Conservation (phyloP, 1,284 basidiomycete species). For the Xanthoconium separans region DNA sequence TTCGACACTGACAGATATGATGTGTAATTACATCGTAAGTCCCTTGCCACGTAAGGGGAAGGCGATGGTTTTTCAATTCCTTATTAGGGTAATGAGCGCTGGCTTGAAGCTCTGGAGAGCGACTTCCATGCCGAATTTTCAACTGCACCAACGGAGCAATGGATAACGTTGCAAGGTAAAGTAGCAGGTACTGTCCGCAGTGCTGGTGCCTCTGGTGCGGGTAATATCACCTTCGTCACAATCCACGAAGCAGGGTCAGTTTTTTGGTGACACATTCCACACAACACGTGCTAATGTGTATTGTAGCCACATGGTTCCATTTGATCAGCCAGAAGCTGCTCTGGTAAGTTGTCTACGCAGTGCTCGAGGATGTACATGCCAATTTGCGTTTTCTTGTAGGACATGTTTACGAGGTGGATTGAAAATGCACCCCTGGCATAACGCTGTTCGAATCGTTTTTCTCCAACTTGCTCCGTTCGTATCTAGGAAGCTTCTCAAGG, state of each 20-base stretch:
- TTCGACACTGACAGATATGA: conserved; percentile 54
- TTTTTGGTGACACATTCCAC: not conserved
- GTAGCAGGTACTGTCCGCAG: conserved; percentile 58
- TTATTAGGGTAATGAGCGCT: conserved; percentile 67
- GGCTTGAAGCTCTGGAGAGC: conserved; percentile 63
- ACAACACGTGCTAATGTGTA: conserved; percentile 5
- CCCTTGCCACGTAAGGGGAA: conserved; percentile 17
- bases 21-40: conserved; percentile 74
- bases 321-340: conserved; percentile 78
- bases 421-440: conserved; percentile 38
- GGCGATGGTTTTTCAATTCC: conserved; percentile 14
- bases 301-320: conserved; percentile 21
- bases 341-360: conserved; percentile 43
- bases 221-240: conserved; percentile 75
- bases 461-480: not conserved
- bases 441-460: not conserved
- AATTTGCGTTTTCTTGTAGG: conserved; percentile 19
- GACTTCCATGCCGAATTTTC: conserved; percentile 64
- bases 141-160: conserved; percentile 51
- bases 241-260: conserved; percentile 73
- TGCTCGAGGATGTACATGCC: not conserved
- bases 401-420: conserved; percentile 40
- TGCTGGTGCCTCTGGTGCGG: conserved; percentile 59
- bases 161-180: conserved; percentile 49
- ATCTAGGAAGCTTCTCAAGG: not conserved